Evolutionary conservation across 208 protist species (phyloP), one percentile per base, ranked within the genome.

Genomic region (Trypanosoma brucei): DNA sequence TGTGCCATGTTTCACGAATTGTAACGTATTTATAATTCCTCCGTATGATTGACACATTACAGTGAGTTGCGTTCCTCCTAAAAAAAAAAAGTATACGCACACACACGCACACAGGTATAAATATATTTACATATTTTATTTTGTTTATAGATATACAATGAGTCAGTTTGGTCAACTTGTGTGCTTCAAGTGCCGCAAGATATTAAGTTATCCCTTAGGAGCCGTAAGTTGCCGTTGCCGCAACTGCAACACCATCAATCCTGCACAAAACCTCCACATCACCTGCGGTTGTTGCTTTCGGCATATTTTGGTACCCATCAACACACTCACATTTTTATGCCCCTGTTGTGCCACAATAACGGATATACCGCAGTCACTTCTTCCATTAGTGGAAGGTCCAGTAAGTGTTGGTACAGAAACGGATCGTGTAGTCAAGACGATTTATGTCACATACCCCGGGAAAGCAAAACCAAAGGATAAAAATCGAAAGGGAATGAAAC

Each of bases 341-440:
- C 84, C 84, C n/a, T 86, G 76, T 62, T 94, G 88, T 49, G 72
- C 71, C 14, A 89, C 81, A 0, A 57, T 91, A 6, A 91, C 75
- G 11, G 83, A 90, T 54, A 90, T 94, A n/a, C 83, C 82, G 0
- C 69, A 83, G 53, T 62, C 78, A 30, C 56, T 90, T 14, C 78
- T 94, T 39, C 88, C 88, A 2, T 75, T 45, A 36, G 39, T 91
- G 51, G 75, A 75, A 53, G 81, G 70, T 3, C 45, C 40, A 6
- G 36, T 68, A 2, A 68, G 62, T 36, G 46, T 62, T 2, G 59
- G 48, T 6, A 39, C 54, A 6, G 68, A 75, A 11, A 52, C n/a
- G 1, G 60, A 70, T 1, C 39, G 52, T 13, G 34, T 14, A 37
- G 36, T 64, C 7, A 65, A 65, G 49, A 82, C 74, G 30, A 87